These are phyloP conservation scores for Carpinus viminea DNA, from an alignment of 306 rosid species.

Conservation along the genomic window DNA sequence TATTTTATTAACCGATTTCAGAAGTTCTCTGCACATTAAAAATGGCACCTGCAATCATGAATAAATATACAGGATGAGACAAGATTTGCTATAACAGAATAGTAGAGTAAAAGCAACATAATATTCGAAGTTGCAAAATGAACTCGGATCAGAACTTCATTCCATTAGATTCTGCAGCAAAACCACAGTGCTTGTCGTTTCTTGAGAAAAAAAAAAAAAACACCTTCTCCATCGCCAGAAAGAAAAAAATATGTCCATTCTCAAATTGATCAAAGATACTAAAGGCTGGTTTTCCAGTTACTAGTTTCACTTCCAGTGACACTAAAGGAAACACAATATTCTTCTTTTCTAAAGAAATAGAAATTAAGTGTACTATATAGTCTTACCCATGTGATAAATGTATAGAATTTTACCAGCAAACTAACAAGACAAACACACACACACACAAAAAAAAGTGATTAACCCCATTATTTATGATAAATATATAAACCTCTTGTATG, in stretches of 20 bases:
- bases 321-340: background rate
- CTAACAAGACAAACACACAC: background rate
- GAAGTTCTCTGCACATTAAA: slow-evolving; percentile 58
- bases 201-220: background rate
- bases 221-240: background rate
- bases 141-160: background rate
- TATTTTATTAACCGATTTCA: slow-evolving; percentile 49
- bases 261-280: background rate
- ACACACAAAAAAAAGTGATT: background rate
- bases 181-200: background rate
- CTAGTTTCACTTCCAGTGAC: background rate
- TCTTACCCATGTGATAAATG: background rate
- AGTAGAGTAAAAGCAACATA: slow-evolving; percentile 18
- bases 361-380: slow-evolving; percentile 1
- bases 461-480: background rate
- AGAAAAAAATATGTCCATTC: background rate
- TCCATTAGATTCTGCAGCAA: background rate
- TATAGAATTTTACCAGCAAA: background rate
- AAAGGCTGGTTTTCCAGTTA: slow-evolving; percentile 1
- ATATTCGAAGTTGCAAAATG: slow-evolving; percentile 1
- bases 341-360: background rate
- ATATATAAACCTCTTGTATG: background rate
- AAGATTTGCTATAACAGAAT: slow-evolving; percentile 10
- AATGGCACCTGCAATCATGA: slow-evolving; percentile 61
- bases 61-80: slow-evolving; percentile 17